Evolutionary conservation across 768 basidiomycete genomes (phyloP), one percentile per base, ranked within the genome.

Genomic region (Antrodiella citrinella): DNA sequence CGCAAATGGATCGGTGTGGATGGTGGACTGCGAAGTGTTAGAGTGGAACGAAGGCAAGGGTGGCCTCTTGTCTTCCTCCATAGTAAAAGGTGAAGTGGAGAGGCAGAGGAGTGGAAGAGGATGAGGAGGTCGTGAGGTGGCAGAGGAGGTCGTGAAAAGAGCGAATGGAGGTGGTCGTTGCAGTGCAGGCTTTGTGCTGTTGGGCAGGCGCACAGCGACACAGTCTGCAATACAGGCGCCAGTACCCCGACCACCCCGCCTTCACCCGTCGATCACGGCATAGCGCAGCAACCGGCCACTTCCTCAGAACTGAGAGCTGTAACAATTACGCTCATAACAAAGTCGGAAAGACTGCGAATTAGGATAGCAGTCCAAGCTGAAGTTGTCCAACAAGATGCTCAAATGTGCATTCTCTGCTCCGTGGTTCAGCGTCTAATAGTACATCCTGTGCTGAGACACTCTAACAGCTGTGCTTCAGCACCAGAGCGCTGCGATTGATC

Each of bases 1-100:
- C 45, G 80, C 72, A 63, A 90, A 91, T 4, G 89, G 89, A 64
- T 91, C 85, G 24, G 67, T 74, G 65, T 51, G 65, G 65, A 44
- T 63, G 15, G 7, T 65, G 63, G 63, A 39, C 69, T 75, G 62
- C 18, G 64, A 60, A 18, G 63, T 49, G 20, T 40, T 47, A 9
- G 41, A 43, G 21, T 10, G 5, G 50, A 55, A 25, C 22, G 66
- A 61, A 26, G 58, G 55, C 39, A 65, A 61, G 44, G 63, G 62
- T 20, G 54, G 61, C 9, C 61, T 57, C 13, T 52, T 48, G 43
- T 63, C 57, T 44, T 61, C 58, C 44, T 58, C 57, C 62, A 63
- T 63, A 43, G 25, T 39, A 13, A 20, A 26, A 51, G 9, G 47
- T 38, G 22, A 43, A 46, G 21, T 47, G 47, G 46, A 23, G 44